Evolutionary conservation across 768 basidiomycete genomes (phyloP).

Genomic region (Suillus decipiens): DNA sequence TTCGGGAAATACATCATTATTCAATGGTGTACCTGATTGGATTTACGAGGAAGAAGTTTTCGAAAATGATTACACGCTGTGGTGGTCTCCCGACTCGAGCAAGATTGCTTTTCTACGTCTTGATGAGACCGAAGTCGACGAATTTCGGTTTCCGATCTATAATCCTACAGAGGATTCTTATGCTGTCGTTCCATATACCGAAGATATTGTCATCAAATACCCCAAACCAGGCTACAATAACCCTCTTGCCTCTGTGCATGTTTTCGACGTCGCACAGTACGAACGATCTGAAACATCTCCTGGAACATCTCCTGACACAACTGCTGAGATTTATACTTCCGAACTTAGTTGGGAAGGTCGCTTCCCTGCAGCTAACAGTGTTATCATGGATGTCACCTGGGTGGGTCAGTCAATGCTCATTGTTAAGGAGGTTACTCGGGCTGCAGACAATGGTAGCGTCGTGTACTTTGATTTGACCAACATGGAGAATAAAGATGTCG

Average conservation of each 20-base stretch:
- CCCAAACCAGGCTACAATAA: constrained; percentile 92
- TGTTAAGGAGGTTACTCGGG: constrained; percentile 85
- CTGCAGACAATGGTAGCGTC: constrained; percentile 78
- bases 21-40: constrained; percentile 97
- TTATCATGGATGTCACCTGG: constrained; percentile 88
- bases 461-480: constrained; percentile 66
- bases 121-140: constrained; percentile 87
- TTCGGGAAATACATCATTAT: constrained; percentile 79
- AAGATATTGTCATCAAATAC: constrained; percentile 65
- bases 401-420: constrained; percentile 73
- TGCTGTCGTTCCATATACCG: constrained; percentile 77
- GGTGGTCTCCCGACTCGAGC: constrained; percentile 78
- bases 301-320: constrained; percentile 27
- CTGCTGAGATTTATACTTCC: constrained; percentile 45
- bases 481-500: constrained; percentile 27
- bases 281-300: constrained; percentile 32
- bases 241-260: constrained; percentile 78
- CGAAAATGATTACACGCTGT: constrained; percentile 68
- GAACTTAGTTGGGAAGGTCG: constrained; percentile 69
- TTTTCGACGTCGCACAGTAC: constrained; percentile 75
- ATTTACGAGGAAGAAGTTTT: constrained; percentile 96
- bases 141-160: constrained; percentile 88
- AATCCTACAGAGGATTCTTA: constrained; percentile 77
- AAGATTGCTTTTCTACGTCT: constrained; percentile 80
- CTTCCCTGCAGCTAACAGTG: constrained; percentile 57